Base-by-base conservation (phyloP, 768 basidiomycete species). In the Pleurotus citrinopileatus region DNA sequence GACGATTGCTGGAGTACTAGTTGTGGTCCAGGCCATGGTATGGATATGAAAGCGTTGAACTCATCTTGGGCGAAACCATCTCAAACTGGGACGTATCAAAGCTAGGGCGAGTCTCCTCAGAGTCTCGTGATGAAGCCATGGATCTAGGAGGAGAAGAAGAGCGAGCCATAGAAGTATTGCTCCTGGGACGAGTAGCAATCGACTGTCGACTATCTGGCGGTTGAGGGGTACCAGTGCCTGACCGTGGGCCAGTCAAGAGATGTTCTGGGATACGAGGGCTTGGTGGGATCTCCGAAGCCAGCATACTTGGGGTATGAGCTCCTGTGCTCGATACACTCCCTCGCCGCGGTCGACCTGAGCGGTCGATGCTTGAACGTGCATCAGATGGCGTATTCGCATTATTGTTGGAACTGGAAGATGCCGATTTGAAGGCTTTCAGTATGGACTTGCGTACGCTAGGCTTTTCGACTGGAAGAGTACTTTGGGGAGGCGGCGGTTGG, bases 51-150 rank as follows among this genome's bases (percentile, higher is more conserved):
- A 85, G 61, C 34, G 72, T 60, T 64, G 73, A 58, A 57, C 67
- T 65, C 60, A 70, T 70, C 67, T 77, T 77, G 36, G 84, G 74
- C 20, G 81, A 77, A 26, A 86, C 77, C 32, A 85, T 77, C 68
- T 88, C 87, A 61, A 86, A 87, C 61, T 86, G 83, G 13, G 83
- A 81, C 12, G 71, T 74, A 60, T 89, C 86, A 54, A 84, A 76
- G 62, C 82, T 85, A 32, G 76, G 75, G 19, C 76, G 69, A 54
- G 73, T 75, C 45, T 72, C 71, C 44, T 67, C 67, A 19, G 76
- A 75, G 45, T 67, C 70, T 50, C 67, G 56, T 53, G 78, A 78
- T 34, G 78, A 77, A 44, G 70, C 63, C 60, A 72, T 71, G 47
- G 76, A 76, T 44, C 67, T 59, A 15, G 58, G 62, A 27, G 71